These are phyloP conservation scores for Rhypophila decipiens DNA, from an alignment of 495 filamentous ascomycete species.

Conservation along the genomic window DNA sequence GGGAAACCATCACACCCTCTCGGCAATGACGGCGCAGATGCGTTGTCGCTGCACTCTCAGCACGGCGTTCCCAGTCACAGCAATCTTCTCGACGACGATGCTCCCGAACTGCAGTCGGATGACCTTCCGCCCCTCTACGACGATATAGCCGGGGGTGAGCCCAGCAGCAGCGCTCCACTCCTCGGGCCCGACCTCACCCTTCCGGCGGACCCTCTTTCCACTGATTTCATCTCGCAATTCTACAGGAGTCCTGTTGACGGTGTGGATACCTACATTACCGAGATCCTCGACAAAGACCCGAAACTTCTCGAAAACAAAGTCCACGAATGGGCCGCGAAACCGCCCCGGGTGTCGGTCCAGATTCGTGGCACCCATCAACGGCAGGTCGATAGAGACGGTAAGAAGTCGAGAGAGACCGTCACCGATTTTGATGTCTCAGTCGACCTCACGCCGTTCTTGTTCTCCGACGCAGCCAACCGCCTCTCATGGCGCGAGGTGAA, in stretches of 20 bases:
- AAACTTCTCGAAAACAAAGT: slow-evolving; percentile 37
- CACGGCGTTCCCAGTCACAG: slow-evolving; percentile 7
- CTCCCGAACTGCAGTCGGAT: slow-evolving; percentile 22
- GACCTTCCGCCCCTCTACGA: slow-evolving; percentile 32
- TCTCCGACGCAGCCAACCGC: slow-evolving; percentile 25
- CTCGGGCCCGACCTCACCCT: slow-evolving; percentile 6
- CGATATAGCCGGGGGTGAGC: slow-evolving; percentile 14
- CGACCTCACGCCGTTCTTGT: slow-evolving; percentile 46
- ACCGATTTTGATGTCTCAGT: slow-evolving; percentile 48
- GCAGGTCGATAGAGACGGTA: slow-evolving; percentile 36
- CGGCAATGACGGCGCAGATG: slow-evolving; percentile 14
- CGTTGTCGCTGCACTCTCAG: slow-evolving; percentile 24
- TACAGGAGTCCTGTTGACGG: slow-evolving; percentile 19
- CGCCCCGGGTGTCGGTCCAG: slow-evolving; percentile 41
- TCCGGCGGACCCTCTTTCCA: too few species aligned
- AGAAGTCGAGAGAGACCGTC: slow-evolving; percentile 34
- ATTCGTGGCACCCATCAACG: slow-evolving; percentile 46
- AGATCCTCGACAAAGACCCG: slow-evolving; percentile 34
- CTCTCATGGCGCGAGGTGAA: slow-evolving; percentile 23
- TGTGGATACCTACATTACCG: slow-evolving; percentile 29
- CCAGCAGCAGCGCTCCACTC: slow-evolving; percentile 17
- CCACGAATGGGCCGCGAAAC: slow-evolving; percentile 28
- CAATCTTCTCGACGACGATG: slow-evolving; percentile 24
- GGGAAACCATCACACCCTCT: slow-evolving; percentile 14
- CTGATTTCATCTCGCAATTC: background rate